Conservation (phyloP, 495 filamentous ascomycete genomes). For the Letharia columbiana region DNA sequence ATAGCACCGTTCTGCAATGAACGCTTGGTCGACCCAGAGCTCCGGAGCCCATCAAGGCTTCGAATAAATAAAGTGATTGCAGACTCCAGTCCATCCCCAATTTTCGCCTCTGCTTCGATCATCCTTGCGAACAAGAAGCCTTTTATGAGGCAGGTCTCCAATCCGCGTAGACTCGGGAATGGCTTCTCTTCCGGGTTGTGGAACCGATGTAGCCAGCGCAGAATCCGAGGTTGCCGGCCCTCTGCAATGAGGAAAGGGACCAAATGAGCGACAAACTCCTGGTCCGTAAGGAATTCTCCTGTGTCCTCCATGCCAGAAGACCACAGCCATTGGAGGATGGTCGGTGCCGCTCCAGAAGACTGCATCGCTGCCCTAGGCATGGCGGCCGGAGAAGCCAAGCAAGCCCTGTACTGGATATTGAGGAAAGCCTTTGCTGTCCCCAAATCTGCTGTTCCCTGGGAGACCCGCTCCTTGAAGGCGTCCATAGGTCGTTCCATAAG, state of each 20-base stretch:
- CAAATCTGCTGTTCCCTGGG: conserved; percentile 28
- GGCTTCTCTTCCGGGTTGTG: not conserved
- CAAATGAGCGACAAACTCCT: conserved; percentile 29
- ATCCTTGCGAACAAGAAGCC: not conserved
- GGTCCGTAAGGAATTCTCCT: conserved; percentile 31
- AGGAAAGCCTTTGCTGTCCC: conserved; percentile 26
- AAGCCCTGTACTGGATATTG: conserved; percentile 27
- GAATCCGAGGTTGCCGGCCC: conserved; percentile 35
- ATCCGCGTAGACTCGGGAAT: not conserved
- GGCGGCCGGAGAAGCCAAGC: conserved; percentile 25
- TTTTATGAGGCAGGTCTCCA: no score
- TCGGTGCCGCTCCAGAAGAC: conserved; percentile 34
- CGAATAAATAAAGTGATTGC: conserved; percentile 11
- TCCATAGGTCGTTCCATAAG: conserved; percentile 37
- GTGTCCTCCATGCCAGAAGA: conserved; percentile 37
- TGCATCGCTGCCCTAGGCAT: conserved; percentile 30
- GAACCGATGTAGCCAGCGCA: conserved; percentile 33
- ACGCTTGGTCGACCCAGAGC: no score
- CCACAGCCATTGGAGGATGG: conserved; percentile 44
- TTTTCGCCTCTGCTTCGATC: not conserved
- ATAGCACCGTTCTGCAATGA: no score
- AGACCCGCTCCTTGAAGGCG: conserved; percentile 32
- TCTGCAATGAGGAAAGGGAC: conserved; percentile 45
- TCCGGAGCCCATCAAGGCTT: not conserved
- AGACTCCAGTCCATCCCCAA: conserved; percentile 13